Conservation (phyloP, 2,329 filamentous ascomycete species). For the Coleophoma eucalyptorum region DNA sequence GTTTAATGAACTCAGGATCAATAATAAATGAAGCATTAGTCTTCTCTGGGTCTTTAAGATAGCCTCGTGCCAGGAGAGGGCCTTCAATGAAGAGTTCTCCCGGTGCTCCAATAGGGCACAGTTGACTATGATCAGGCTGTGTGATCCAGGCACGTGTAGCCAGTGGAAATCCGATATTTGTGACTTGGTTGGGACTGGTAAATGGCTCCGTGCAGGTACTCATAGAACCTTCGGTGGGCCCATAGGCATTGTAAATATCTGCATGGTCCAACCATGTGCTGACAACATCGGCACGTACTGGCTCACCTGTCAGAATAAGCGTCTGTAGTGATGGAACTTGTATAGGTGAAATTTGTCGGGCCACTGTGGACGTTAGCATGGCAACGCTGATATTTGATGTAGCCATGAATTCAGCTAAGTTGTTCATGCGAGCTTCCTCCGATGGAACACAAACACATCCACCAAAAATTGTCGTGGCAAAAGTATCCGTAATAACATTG, state of each 20-base stretch:
- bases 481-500: constrained; percentile 1
- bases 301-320: constrained; percentile 28
- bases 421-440: background rate
- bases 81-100: constrained; percentile 10
- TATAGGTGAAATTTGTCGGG: constrained; percentile 6
- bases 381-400: background rate
- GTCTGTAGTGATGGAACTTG: constrained; percentile 27
- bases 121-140: background rate
- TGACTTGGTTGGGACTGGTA: background rate
- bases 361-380: constrained; percentile 4
- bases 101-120: constrained; percentile 2
- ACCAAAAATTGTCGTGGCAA: background rate
- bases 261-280: constrained; percentile 7
- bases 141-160: constrained; percentile 2
- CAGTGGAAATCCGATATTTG: constrained; percentile 2
- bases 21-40: constrained; percentile 53
- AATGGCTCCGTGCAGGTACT: background rate
- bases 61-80: constrained; percentile 48
- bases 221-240: background rate
- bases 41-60: constrained; percentile 53
- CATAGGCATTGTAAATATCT: constrained; percentile 37
- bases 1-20: constrained; percentile 54
- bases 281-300: constrained; percentile 32
- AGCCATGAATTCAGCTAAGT: background rate
- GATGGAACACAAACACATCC: constrained; percentile 1